A percentile compares a stretch with the other conserved stretches of the same genome.
Evolutionary conservation across 23 red algal species (phyloP).

Genomic region (Pyropia yezoensis): DNA sequence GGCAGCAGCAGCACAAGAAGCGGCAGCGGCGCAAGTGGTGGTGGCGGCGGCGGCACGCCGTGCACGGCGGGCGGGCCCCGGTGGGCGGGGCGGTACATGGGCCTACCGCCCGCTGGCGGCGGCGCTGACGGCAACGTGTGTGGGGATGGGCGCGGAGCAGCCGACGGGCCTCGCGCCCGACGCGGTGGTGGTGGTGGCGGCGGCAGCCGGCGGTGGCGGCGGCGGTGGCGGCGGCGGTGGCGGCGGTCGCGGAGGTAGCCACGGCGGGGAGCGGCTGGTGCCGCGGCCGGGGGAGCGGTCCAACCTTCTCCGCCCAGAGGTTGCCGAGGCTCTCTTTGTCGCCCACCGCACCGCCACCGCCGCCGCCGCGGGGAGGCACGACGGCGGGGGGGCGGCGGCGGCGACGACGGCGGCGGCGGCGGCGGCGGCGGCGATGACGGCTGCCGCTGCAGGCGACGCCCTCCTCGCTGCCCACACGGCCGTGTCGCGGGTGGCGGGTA

Average conservation of each 20-base stretch:
- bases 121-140: conserved; percentile 34
- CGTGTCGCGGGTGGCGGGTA: too few relatives aligned
- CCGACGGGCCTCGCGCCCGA: conserved; percentile 37
- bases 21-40: too few relatives aligned
- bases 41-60: too few relatives aligned
- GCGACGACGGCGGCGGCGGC: conserved; percentile 7
- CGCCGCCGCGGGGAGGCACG: conserved; percentile 20
- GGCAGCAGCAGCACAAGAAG: not conserved
- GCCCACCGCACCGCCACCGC: conserved; percentile 6
- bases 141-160: conserved; percentile 29
- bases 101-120: conserved; percentile 25
- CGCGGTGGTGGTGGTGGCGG: conserved; percentile 13
- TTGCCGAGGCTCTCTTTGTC: conserved; percentile 63
- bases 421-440: conserved; percentile 3
- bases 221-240: too few relatives aligned
- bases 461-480: not conserved
- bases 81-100: not conserved
- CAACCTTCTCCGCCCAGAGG: conserved; percentile 50
- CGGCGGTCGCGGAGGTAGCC: not conserved
- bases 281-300: not conserved
- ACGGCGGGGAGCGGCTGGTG: conserved; percentile 9
- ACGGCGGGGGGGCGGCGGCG: not conserved
- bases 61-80: not conserved
- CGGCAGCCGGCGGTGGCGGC: too few relatives aligned
- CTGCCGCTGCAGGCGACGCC: conserved; percentile 5